Evolutionary conservation across 2,329 filamentous ascomycete species (phyloP).

Genomic region (Volutella citrinella): DNA sequence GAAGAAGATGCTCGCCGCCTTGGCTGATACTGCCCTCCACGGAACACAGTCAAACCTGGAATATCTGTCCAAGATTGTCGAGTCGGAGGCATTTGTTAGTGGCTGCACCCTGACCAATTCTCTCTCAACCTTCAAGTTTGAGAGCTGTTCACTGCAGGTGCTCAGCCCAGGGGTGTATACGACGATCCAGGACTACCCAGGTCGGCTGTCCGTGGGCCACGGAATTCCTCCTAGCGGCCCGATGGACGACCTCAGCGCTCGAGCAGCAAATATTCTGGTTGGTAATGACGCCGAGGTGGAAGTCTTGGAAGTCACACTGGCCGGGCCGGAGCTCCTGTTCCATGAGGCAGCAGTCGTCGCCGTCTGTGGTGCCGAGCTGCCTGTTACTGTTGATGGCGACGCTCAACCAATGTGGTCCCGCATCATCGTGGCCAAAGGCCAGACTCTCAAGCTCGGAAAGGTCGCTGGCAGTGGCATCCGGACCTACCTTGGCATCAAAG

Average conservation of each 20-base stretch:
- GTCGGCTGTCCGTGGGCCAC: slow-evolving; percentile 51
- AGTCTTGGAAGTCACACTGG: slow-evolving; percentile 58
- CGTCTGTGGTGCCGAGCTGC: slow-evolving; percentile 54
- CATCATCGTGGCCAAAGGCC: no score
- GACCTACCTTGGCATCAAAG: slow-evolving; percentile 43
- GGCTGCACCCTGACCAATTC: slow-evolving; percentile 58
- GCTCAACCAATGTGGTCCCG: slow-evolving; percentile 53
- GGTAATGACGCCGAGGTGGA: slow-evolving; percentile 52
- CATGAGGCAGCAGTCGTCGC: slow-evolving; percentile 51
- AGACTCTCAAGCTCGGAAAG: slow-evolving; percentile 50
- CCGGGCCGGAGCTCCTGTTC: slow-evolving; percentile 57
- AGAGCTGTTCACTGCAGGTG: slow-evolving; percentile 52
- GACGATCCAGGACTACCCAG: slow-evolving; percentile 57
- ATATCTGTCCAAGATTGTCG: slow-evolving; percentile 50
- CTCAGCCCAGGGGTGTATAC: slow-evolving; percentile 55
- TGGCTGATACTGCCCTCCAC: slow-evolving; percentile 42
- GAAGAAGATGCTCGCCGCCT: slow-evolving; percentile 38
- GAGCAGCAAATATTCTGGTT: slow-evolving; percentile 57
- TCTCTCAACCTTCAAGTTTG: slow-evolving; percentile 46
- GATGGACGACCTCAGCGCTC: slow-evolving; percentile 58
- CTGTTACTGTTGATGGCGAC: slow-evolving; percentile 47
- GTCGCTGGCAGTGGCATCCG: slow-evolving; percentile 48
- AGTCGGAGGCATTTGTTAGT: slow-evolving; percentile 39
- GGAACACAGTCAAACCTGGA: slow-evolving; percentile 54
- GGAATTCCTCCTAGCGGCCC: slow-evolving; percentile 59